Base-by-base conservation (phyloP, 768 basidiomycete species). In the Tylopilus plumbeoviolaceoides region DNA sequence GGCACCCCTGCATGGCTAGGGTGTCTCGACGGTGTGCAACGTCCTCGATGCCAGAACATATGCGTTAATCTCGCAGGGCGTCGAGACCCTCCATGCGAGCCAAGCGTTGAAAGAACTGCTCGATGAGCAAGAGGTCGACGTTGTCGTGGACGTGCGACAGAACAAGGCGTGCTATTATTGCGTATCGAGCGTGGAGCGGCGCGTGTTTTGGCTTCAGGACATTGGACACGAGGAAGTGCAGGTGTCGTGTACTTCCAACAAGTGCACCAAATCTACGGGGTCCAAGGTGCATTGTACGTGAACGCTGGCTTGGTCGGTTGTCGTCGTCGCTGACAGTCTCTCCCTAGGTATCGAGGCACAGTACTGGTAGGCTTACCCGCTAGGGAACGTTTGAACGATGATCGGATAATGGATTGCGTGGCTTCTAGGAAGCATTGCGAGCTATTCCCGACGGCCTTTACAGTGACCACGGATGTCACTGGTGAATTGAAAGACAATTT, bases 161-260 rank as follows among this genome's bases (percentile, higher is more conserved):
- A 14, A 14, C 8, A 38, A 41, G 6, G 49, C 36, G 41, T 53
- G 47, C 1, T 68, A 68, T 50, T 68, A 68, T 46, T 63, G 65
- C 33, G 62, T 61, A 15, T 68, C 67, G 27, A 68, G 68, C 40
- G 38, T 7, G 1, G 62, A 70, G 41, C 62, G 62, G 35, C 50
- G 62, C 14, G 44, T 68, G 20, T 70, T 70, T 54, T 68, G 67
- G 67, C 56, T 66, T 11, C 56, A 69, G 38, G 63, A 48, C 12
- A 48, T 58, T 8, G 61, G 51, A 1, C 63, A 67, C 17, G 51
- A 54, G 15, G 56, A 61, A 5, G 59, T 60, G 39, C 42, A 56
- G 8, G 47, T 63, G 9, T 50, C 48, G 25, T 70, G 67, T 48
- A 46, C 62, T 15, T 66, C 67, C 27, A 56, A 41, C 49, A 58